Evolutionary conservation across 2,329 filamentous ascomycete species (phyloP).

Genomic region (Fusarium neocosmosporiellum): DNA sequence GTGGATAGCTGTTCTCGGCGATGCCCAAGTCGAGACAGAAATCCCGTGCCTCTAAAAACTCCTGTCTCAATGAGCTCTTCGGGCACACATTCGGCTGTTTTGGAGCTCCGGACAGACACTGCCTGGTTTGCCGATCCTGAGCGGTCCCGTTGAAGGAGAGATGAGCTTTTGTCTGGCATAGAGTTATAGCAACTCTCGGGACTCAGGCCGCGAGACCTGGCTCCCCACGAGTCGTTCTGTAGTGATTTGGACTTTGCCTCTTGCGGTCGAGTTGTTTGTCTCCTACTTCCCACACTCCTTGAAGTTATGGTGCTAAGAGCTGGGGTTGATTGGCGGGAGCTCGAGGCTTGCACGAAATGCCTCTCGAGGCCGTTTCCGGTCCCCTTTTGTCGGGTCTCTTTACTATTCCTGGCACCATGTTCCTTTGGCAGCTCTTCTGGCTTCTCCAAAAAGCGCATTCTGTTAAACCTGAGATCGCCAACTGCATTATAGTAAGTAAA

Average conservation of each 20-base stretch:
- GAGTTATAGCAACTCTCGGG: neutral
- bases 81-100: slow-evolving; percentile 4
- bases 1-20: neutral
- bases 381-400: neutral
- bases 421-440: slow-evolving; percentile 21
- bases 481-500: slow-evolving; percentile 46
- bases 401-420: neutral
- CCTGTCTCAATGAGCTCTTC: slow-evolving; percentile 32
- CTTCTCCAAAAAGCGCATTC: slow-evolving; percentile 57
- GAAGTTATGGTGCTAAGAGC: neutral
- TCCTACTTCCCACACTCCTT: neutral
- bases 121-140: neutral
- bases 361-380: neutral
- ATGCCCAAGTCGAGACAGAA: neutral
- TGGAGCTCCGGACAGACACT: neutral
- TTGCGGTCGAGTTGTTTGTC: neutral
- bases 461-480: slow-evolving; percentile 63
- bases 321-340: neutral
- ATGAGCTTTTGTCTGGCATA: neutral
- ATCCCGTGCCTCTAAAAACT: slow-evolving; percentile 30
- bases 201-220: neutral
- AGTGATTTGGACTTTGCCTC: neutral
- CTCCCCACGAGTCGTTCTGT: too few relatives aligned
- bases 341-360: neutral
- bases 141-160: neutral